phyloP scores from a whole-genome alignment of 495 filamentous ascomycete genomes.

The Talaromyces ruber region DNA sequence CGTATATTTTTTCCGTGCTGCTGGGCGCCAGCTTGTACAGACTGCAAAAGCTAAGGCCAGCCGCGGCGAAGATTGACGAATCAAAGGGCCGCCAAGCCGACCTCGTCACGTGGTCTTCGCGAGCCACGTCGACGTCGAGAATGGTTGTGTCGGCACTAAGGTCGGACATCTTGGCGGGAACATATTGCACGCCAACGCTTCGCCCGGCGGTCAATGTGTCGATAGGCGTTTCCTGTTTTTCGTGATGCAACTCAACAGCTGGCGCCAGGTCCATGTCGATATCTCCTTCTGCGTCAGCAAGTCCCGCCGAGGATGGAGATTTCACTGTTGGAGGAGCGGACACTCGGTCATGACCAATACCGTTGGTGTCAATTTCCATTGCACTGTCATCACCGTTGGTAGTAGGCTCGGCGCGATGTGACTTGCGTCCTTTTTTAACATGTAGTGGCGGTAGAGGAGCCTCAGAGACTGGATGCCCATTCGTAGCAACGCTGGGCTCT shows the following conservation, averaged over 20 bases:
- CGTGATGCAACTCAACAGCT: slow-evolving; percentile 23
- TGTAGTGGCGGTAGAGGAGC: slow-evolving; percentile 11
- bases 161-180: slow-evolving; percentile 49
- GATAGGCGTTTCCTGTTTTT: slow-evolving; percentile 44
- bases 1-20: slow-evolving; percentile 28
- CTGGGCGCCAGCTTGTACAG: slow-evolving; percentile 50
- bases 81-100: slow-evolving; percentile 72
- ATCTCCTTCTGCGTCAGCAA: slow-evolving; percentile 34
- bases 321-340: slow-evolving; percentile 34
- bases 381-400: slow-evolving; percentile 51
- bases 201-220: slow-evolving; percentile 54
- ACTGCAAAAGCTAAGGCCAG: slow-evolving; percentile 71
- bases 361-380: slow-evolving; percentile 38
- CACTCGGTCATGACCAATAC: slow-evolving; percentile 32
- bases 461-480: slow-evolving; percentile 31
- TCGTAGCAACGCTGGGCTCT: slow-evolving; percentile 30
- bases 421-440: slow-evolving; percentile 29
- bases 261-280: slow-evolving; percentile 25
- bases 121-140: slow-evolving; percentile 42
- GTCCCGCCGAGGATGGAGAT: slow-evolving; percentile 13
- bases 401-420: slow-evolving; percentile 23
- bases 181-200: slow-evolving; percentile 60
- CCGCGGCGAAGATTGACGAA: slow-evolving; percentile 63
- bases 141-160: slow-evolving; percentile 59
- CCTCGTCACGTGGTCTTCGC: slow-evolving; percentile 57